phyloP scores from a whole-genome alignment of 2,329 filamentous ascomycete species.

The Microdochium trichocladiopsis region DNA sequence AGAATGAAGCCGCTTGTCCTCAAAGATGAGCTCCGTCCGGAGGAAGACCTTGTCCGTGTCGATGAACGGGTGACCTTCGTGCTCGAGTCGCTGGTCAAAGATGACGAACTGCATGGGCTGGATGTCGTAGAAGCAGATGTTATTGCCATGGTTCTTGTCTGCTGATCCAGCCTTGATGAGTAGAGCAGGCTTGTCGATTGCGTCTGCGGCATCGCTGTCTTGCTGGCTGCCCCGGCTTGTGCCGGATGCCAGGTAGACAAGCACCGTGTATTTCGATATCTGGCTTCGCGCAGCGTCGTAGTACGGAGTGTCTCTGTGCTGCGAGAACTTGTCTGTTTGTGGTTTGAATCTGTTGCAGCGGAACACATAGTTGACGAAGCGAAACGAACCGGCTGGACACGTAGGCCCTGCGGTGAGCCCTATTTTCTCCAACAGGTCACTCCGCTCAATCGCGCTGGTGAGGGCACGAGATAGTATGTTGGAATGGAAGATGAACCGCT shows the following conservation, averaged over 20 bases:
- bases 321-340: not conserved
- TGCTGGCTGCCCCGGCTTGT: not conserved
- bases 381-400: not conserved
- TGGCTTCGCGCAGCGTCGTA: not conserved
- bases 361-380: not conserved
- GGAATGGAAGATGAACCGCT: not conserved
- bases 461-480: not conserved
- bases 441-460: not conserved
- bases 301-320: not conserved
- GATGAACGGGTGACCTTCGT: not conserved
- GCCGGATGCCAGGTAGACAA: not conserved
- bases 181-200: not conserved
- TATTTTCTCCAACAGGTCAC: not conserved
- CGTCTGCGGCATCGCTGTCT: not conserved
- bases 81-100: not conserved
- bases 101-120: not conserved
- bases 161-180: not conserved
- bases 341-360: not conserved
- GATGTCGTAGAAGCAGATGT: not conserved
- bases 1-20: not conserved
- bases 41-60: not conserved
- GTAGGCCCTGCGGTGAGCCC: not conserved
- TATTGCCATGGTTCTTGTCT: not conserved
- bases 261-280: not conserved
- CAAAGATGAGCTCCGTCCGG: not conserved